Percentiles rank a stretch among this genome's conserved stretches.
Evolutionary conservation across 139 green algal species (phyloP).

Genomic region (Nannochloris sp.): DNA sequence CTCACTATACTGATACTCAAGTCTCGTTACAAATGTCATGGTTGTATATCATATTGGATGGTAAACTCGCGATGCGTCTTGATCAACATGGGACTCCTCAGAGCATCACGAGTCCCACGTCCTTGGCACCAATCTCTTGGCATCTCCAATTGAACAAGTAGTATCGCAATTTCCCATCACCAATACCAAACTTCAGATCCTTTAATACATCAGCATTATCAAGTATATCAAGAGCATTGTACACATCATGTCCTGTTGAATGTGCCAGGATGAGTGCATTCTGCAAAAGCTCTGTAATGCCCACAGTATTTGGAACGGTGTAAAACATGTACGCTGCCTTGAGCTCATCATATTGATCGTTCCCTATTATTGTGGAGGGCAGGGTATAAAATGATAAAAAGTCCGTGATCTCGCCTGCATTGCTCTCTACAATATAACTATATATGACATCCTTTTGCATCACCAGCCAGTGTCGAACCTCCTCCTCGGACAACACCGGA

Average conservation of each 20-base stretch:
- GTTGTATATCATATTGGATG: no score
- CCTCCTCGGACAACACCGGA: conserved; percentile 63
- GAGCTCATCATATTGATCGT: conserved; percentile 73
- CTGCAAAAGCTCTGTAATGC: conserved; percentile 53
- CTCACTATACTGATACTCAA: no score
- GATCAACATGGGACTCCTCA: conserved; percentile 22
- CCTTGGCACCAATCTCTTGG: conserved; percentile 34
- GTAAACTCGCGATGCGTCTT: no score
- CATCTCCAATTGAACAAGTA: conserved; percentile 98
- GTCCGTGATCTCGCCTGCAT: conserved; percentile 65
- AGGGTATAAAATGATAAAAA: conserved; percentile 94
- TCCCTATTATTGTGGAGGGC: conserved; percentile 75
- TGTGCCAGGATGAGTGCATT: conserved; percentile 80
- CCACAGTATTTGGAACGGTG: conserved; percentile 48
- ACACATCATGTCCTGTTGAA: conserved; percentile 84
- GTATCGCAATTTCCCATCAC: conserved; percentile 92
- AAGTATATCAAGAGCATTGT: conserved; percentile 95
- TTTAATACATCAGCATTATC: conserved; percentile 62
- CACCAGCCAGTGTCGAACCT: conserved; percentile 83
- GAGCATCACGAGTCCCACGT: conserved; percentile 90
- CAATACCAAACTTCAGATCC: conserved; percentile 97
- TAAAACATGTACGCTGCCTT: conserved; percentile 96
- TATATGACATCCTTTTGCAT: conserved; percentile 62
- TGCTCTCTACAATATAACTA: conserved; percentile 78
- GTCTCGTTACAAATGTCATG: no score